Evolutionary conservation across 106 monocot species (phyloP).

Genomic region (Dendrobium chrysotoxum): DNA sequence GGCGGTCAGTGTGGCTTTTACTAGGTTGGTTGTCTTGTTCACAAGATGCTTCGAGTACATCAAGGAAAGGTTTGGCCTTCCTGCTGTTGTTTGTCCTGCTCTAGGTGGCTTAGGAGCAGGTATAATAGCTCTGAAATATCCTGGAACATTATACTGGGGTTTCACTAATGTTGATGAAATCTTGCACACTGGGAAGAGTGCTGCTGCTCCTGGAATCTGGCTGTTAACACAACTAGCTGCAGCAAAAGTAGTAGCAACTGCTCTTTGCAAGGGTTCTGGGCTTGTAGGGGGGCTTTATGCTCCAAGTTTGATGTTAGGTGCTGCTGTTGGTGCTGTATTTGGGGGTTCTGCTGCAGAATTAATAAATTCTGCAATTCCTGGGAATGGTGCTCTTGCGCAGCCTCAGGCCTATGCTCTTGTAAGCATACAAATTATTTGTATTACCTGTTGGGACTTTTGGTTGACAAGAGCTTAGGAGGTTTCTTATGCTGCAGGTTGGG

Average conservation of each 20-base stretch:
- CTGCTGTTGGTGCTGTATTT: conserved; percentile 99
- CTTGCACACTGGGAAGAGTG: conserved; percentile 97
- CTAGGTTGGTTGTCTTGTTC: conserved; percentile 80
- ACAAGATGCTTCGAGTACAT: conserved; percentile 80
- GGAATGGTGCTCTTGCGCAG: conserved; percentile 94
- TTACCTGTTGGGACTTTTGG: background rate
- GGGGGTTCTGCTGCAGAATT: conserved; percentile 94
- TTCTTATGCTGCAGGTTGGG: conserved; percentile 61
- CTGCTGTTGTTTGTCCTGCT: conserved; percentile 87
- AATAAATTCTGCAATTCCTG: conserved; percentile 93
- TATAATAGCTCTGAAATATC: conserved; percentile 92
- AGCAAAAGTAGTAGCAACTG: conserved; percentile 95
- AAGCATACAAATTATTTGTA: conserved; percentile 14
- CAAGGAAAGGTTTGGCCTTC: conserved; percentile 72
- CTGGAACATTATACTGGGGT: conserved; percentile 97
- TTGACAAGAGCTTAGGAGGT: background rate
- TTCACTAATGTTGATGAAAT: conserved; percentile 99
- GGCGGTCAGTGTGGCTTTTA: conserved; percentile 88
- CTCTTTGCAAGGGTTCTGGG: conserved; percentile 97
- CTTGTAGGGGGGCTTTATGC: conserved; percentile 99
- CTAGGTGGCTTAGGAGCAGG: conserved; percentile 98
- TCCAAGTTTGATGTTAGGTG: conserved; percentile 99
- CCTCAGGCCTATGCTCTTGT: conserved; percentile 99
- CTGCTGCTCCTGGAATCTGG: conserved; percentile 99
- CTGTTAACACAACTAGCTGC: conserved; percentile 86